Percentiles rank a stretch among this genome's conserved stretches.
phyloP scores from a whole-genome alignment of 441 rosid species.

The Theobroma grandiflorum region DNA sequence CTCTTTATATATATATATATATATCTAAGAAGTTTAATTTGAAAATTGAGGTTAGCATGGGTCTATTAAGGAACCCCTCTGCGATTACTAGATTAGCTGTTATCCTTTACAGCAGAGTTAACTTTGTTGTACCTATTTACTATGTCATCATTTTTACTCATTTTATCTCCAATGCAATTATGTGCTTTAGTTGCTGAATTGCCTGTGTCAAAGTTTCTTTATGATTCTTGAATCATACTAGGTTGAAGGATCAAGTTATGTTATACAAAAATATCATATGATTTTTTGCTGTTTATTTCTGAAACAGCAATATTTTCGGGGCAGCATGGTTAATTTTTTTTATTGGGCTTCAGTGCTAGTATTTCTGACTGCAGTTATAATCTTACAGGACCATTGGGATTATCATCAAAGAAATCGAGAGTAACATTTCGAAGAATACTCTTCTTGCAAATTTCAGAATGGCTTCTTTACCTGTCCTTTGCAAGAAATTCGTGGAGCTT shows the following conservation, averaged over 20 bases:
- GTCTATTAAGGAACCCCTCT: background rate
- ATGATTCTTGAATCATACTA: background rate
- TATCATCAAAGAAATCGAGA: constrained; percentile 93
- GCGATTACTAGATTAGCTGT: background rate
- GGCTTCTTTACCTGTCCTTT: constrained; percentile 80
- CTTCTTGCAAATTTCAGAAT: constrained; percentile 90
- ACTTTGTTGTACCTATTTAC: background rate
- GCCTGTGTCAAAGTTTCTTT: background rate
- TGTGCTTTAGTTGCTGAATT: constrained; percentile 10
- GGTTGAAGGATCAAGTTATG: background rate
- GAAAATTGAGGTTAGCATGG: background rate
- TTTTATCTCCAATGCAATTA: background rate
- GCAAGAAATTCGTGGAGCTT: constrained; percentile 88
- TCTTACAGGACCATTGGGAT: constrained; percentile 80
- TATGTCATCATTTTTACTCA: constrained; percentile 14
- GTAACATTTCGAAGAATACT: constrained; percentile 81
- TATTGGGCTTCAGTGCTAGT: background rate
- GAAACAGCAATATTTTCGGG: background rate
- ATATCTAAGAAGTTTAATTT: background rate
- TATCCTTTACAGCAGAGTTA: background rate
- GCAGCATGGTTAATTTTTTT: background rate
- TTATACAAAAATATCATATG: background rate
- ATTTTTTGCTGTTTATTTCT: background rate
- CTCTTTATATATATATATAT: too few species aligned
- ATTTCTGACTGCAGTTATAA: constrained; percentile 38